Evolutionary conservation across 1,284 basidiomycete genomes (phyloP).

Genomic region (Tilletia caries): DNA sequence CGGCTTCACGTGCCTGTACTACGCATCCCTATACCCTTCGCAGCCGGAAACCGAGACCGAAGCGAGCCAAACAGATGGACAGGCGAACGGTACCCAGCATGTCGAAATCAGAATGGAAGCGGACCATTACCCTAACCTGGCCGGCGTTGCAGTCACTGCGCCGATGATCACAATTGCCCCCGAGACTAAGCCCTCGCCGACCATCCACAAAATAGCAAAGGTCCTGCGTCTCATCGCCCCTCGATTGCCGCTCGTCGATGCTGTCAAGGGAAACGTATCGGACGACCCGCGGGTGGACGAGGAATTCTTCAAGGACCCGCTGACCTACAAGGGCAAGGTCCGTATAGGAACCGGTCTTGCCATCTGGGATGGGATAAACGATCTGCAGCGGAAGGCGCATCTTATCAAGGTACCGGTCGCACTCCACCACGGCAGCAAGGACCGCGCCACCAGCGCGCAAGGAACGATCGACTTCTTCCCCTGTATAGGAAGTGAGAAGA

Average conservation of each 20-base stretch:
- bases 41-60: not conserved
- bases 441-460: slow-evolving; percentile 57
- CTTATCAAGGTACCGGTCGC: slow-evolving; percentile 55
- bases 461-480: slow-evolving; percentile 56
- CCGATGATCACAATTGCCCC: slow-evolving; percentile 57
- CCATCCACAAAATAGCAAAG: slow-evolving; percentile 55
- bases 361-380: slow-evolving; percentile 56
- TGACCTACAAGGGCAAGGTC: slow-evolving; percentile 58
- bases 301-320: slow-evolving; percentile 48
- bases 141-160: slow-evolving; percentile 56
- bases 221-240: slow-evolving; percentile 55
- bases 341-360: slow-evolving; percentile 58
- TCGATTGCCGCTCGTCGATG: slow-evolving; percentile 56
- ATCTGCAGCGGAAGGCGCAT: slow-evolving; percentile 50
- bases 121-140: slow-evolving; percentile 28
- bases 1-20: slow-evolving; percentile 55
- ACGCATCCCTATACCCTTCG: slow-evolving; percentile 48
- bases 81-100: not conserved
- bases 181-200: slow-evolving; percentile 52
- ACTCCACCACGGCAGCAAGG: slow-evolving; percentile 58
- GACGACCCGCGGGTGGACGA: slow-evolving; percentile 58
- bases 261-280: slow-evolving; percentile 58
- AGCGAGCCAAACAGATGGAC: not conserved
- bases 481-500: slow-evolving; percentile 53
- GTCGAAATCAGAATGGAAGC: slow-evolving; percentile 21